Evolutionary conservation across 2,329 filamentous ascomycete species (phyloP), one percentile per base, ranked within the genome.

Genomic region (Clarireedia hainanense): DNA sequence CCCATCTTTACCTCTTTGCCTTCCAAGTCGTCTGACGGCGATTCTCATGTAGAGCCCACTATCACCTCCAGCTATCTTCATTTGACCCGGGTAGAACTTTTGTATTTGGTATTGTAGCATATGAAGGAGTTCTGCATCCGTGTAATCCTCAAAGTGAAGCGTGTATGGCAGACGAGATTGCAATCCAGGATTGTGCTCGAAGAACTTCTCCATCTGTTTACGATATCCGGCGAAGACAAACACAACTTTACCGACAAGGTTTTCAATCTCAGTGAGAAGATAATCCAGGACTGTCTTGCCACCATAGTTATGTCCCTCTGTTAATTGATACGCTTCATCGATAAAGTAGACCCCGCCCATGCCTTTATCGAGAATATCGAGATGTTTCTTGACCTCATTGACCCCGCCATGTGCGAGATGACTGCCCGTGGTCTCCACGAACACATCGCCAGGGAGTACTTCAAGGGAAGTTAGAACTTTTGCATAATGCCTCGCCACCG

Each of bases 251-350:
- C 86, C 87, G 0, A 76, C 79, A 1, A 82, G 74, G 51, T 89
- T 88, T 62, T 91, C 88, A 0, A 90, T 79, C 62, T 91, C 86
- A 0, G 85, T 76, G 0, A 92, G 76, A 0, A 92, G 72, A 58
- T 78, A 88, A 59, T 92, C 86, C 0, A 92, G 72, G 0, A 90
- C 85, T 0, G 78, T 76, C 0, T 70, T 73, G 0, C 87, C 86
- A 0, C 79, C 80, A 2, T 67, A 63, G 23, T 72, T 85, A 55
- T 80, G 79, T 0, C 78, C 78, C 0, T 80, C 80, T 0, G 81
- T 76, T 0, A 92, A 73, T 60, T 91, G 87, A 63, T 92, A 91
- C 0, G 88, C 86, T 67, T 92, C 88, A 58, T 92, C 88, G 23
- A 92, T 85, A 64, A 92, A 91, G 1, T 89, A 64, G 0, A 84